Conservation (phyloP, 352 stramenopile species). For the Aphanomyces invadans region DNA sequence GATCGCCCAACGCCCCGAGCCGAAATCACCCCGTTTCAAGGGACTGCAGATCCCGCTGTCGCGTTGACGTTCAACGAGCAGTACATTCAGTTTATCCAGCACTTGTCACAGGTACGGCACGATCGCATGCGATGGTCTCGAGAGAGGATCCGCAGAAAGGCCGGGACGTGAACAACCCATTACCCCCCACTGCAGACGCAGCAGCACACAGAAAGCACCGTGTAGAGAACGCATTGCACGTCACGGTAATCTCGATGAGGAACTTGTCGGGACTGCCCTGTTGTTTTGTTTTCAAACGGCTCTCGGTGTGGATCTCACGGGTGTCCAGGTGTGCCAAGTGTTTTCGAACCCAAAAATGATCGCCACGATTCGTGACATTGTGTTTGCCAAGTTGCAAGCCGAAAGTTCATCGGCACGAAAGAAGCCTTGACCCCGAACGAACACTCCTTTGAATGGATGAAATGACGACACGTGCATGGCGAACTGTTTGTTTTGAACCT, state of each 20-base stretch:
- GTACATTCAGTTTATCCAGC: conserved; percentile 17
- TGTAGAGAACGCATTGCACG: conserved; percentile 1
- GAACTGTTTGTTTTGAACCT: no score
- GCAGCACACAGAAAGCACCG: background rate
- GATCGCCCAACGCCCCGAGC: background rate
- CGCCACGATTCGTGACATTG: conserved; percentile 8
- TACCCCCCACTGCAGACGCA: background rate
- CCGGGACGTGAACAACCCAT: background rate
- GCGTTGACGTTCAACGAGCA: conserved; percentile 6
- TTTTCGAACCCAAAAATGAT: conserved; percentile 23
- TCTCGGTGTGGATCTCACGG: no score
- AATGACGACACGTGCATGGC: no score
- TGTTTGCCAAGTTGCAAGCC: conserved; percentile 4
- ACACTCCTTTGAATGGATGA: no score
- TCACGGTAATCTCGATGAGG: background rate
- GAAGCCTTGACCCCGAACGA: no score
- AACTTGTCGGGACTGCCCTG: no score
- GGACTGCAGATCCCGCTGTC: background rate
- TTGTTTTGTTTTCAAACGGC: no score
- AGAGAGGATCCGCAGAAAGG: no score
- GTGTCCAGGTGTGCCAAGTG: conserved; percentile 8
- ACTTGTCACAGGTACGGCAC: conserved; percentile 3
- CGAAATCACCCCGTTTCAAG: background rate
- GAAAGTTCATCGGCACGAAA: background rate
- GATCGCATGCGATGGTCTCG: no score